Evolutionary conservation across 345 rosid species (phyloP).

Genomic region (Kernera saxatilis): DNA sequence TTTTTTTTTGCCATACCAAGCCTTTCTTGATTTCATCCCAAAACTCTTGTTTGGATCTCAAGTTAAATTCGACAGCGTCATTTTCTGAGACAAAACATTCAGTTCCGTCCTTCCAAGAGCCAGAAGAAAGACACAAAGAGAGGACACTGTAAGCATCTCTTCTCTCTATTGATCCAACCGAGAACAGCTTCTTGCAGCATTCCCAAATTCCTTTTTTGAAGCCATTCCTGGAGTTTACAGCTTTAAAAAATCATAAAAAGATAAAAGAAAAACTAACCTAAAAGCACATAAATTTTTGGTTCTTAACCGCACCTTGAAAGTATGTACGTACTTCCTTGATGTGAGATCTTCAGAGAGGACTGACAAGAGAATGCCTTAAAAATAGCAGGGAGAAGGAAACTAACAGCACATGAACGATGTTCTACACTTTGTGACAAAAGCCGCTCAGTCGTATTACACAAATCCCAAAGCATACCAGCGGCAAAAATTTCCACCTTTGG

Average conservation of each 20-base stretch:
- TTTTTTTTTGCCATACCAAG: constrained; percentile 48
- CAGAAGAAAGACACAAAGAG: constrained; percentile 57
- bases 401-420: constrained; percentile 70
- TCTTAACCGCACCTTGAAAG: constrained; percentile 52
- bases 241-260: background rate
- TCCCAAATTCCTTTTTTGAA: constrained; percentile 68
- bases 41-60: constrained; percentile 59
- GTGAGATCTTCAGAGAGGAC: constrained; percentile 34
- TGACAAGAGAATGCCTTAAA: constrained; percentile 53
- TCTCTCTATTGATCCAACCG: constrained; percentile 73
- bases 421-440: constrained; percentile 62
- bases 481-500: constrained; percentile 39
- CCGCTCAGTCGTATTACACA: constrained; percentile 56
- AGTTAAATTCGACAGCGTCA: constrained; percentile 47
- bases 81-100: constrained; percentile 29
- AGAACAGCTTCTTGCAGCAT: constrained; percentile 73
- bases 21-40: constrained; percentile 92
- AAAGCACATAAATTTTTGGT: background rate
- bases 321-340: constrained; percentile 30
- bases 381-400: constrained; percentile 63
- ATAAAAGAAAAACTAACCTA: background rate
- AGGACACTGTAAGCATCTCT: constrained; percentile 79
- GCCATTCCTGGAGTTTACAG: constrained; percentile 42
- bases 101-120: constrained; percentile 31
- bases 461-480: constrained; percentile 57